Percentiles rank a stretch among this genome's conserved stretches.
phyloP scores from a whole-genome alignment of 192 early-diverging fungal genomes.

The Rhizophagus prolifer region DNA sequence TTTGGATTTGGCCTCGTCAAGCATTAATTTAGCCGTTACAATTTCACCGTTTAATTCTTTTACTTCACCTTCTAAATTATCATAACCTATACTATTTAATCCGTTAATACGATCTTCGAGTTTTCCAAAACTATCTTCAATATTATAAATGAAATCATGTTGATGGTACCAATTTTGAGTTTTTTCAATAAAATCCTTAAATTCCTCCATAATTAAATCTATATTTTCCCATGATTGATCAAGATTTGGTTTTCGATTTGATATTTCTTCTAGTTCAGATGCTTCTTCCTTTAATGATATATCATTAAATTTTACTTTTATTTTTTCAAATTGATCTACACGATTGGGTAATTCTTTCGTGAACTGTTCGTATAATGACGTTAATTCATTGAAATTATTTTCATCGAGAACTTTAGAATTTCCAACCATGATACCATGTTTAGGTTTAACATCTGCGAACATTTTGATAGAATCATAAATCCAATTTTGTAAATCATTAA shows the following conservation, averaged over 20 bases:
- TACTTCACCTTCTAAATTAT: constrained; percentile 11
- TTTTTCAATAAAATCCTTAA: constrained; percentile 9
- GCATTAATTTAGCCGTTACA: neutral
- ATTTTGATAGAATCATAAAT: neutral
- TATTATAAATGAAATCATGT: constrained; percentile 2
- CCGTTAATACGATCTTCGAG: constrained; percentile 6
- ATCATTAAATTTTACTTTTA: neutral
- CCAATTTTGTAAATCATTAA: constrained; percentile 24
- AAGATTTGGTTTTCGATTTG: neutral
- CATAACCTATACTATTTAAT: constrained; percentile 7
- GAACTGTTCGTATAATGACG: constrained; percentile 11
- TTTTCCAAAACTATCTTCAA: constrained; percentile 12
- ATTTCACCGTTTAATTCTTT: constrained; percentile 20
- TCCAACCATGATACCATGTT: constrained; percentile 16
- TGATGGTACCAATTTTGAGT: neutral
- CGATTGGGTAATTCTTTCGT: neutral
- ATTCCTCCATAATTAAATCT: neutral
- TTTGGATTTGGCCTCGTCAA: neutral
- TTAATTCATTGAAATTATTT: neutral
- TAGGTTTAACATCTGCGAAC: neutral
- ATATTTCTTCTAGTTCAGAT: constrained; percentile 22
- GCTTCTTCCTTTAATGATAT: constrained; percentile 12
- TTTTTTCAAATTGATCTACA: constrained; percentile 5
- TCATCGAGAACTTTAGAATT: neutral
- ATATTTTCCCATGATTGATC: constrained; percentile 7